These are phyloP conservation scores for Talaromyces trachyspermus DNA, from an alignment of 495 filamentous ascomycete species.

Conservation along the genomic window DNA sequence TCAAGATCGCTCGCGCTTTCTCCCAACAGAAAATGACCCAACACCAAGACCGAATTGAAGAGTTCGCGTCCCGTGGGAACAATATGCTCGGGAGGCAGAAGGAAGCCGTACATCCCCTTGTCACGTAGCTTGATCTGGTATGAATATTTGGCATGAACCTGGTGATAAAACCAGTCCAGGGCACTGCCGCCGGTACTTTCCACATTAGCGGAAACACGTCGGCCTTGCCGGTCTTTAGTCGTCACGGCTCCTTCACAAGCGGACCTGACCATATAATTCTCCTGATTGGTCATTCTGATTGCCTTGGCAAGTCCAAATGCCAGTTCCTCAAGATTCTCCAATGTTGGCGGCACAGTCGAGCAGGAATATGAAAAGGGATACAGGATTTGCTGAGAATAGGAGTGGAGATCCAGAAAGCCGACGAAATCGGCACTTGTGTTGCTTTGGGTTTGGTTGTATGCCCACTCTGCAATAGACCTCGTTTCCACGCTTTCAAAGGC, in stretches of 20 bases:
- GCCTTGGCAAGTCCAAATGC: conserved; percentile 85
- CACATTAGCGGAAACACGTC: conserved; percentile 12
- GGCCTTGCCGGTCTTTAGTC: conserved; percentile 5
- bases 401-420: conserved; percentile 85
- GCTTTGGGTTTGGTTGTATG: conserved; percentile 67
- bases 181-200: conserved; percentile 64
- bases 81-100: conserved; percentile 82
- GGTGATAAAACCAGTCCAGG: conserved; percentile 94
- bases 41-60: conserved; percentile 70
- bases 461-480: conserved; percentile 70
- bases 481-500: conserved; percentile 84
- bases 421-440: conserved; percentile 67
- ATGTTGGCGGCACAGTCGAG: conserved; percentile 63
- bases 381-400: conserved; percentile 90
- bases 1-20: conserved; percentile 23
- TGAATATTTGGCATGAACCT: conserved; percentile 69
- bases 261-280: conserved; percentile 71
- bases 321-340: conserved; percentile 87
- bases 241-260: conserved; percentile 78
- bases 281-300: conserved; percentile 67
- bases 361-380: conserved; percentile 91
- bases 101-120: conserved; percentile 89
- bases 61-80: conserved; percentile 84
- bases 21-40: conserved; percentile 65
- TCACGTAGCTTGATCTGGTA: conserved; percentile 96